A percentile compares a stretch with the other conserved stretches of the same genome.
Evolutionary conservation across 257 asterid genomes (phyloP).

Genomic region (Solanum neorickii): DNA sequence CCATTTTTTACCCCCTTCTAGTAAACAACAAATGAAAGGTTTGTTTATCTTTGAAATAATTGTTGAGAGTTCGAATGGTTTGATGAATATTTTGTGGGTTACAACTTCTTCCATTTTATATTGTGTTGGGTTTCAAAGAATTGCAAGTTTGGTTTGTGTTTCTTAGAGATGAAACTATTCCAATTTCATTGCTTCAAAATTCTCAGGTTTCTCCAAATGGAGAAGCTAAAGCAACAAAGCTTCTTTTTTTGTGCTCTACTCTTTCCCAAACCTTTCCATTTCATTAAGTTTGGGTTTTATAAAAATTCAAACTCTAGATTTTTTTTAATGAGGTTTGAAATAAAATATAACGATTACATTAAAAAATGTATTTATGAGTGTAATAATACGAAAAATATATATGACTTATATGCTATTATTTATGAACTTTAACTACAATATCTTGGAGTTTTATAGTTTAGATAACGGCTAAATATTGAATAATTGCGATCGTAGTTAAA

Average conservation of each 20-base stretch:
- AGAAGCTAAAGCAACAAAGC: slow-evolving; percentile 4
- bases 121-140: not conserved
- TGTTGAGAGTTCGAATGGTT: not conserved
- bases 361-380: not conserved
- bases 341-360: not conserved
- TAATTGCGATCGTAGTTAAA: not conserved
- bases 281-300: not conserved
- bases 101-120: not conserved
- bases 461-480: not conserved
- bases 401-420: not conserved
- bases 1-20: slow-evolving; percentile 12
- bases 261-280: not conserved
- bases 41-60: not conserved
- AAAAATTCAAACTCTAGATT: not conserved
- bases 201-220: slow-evolving; percentile 15
- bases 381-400: not conserved
- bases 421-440: not conserved
- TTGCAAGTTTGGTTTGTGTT: not conserved
- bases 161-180: slow-evolving; percentile 25
- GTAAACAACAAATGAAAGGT: too few species aligned
- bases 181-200: slow-evolving; percentile 32
- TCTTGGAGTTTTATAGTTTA: not conserved
- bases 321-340: not conserved
- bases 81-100: not conserved
- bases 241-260: slow-evolving; percentile 35